Base-by-base conservation (phyloP, 768 basidiomycete species). In the Rhizopogon sp. region DNA sequence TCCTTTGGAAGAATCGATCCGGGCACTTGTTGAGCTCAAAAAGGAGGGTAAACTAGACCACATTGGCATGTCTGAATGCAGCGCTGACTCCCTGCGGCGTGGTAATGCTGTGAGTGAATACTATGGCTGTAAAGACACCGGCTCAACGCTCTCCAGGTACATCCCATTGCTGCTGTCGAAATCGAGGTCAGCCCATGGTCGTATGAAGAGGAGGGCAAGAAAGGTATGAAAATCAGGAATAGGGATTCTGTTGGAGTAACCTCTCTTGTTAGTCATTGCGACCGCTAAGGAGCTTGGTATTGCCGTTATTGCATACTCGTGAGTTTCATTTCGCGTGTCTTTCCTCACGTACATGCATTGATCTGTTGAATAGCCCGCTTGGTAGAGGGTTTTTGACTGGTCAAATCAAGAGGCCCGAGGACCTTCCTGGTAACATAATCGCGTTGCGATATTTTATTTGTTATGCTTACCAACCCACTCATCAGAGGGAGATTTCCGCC, bases 171-270 rank as follows among this genome's bases (percentile, higher is more conserved):
- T 11, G 73, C 79, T 14, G 81, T 84, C 7, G 85, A 89, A 64
- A 84, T 88, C 50, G 88, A 89, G 64, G 70, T 85, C 41, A 85
- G 82, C 60, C 76, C 80, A 2, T 85, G 81, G 76, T 73, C 78
- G 2, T 83, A 82, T 50, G 80, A 81, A 56, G 70, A 74, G 22
- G 74, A 81, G 51, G 76, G 80, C 14, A 75, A 74, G 59, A 71
- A 76, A 16, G 76, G 76, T 74, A 50, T 31, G 43, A 3, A 16
- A 22, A 25, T 9, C 20, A 16, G 14, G 13, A 3, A 10, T 22
- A 16, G 8, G 6, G 20, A 22, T 16, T 16, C 5, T 37, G n/a
- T n/a, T 22, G 37, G 5, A 31, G 7, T 43, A 14, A 25, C 41
- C 41, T 59, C 13, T 61, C 37, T 39, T 6, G 22, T 20, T 43